Evolutionary conservation across 495 filamentous ascomycete genomes (phyloP), one percentile per base, ranked within the genome.

Genomic region (Copromyces sp.): DNA sequence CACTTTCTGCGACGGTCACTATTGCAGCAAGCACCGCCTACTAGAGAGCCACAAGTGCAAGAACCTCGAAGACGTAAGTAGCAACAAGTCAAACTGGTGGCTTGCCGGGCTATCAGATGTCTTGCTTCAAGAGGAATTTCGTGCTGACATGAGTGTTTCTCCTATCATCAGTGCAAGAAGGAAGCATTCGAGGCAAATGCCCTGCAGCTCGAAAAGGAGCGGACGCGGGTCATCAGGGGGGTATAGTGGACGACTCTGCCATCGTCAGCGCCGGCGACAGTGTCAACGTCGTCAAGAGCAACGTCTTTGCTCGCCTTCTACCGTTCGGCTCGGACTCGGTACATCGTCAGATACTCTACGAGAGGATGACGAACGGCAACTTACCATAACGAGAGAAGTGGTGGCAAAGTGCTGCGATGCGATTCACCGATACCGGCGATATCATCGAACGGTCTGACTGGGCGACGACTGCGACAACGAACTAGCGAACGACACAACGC

Each of bases 31-130:
- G 84, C 95, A 99, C 84, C 87, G 95, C 17, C 88, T 98, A 82
- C 81, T 98, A 68, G 95, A 99, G 83, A 91, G 93, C 73, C 95
- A 99, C 84, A 91, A 92, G 80, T 99, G 95, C 83, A 88, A 86
- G 72, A 94, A 94, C n/a, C 84, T 99, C 73, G 96, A 98, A 83
- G 91, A 97, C 83, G 88, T 89, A 83, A 85, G 87, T 86, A 74
- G 68, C 70, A 72, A 69, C 45, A 68, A 68, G 40, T 70, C 77
- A 41, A 71, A 74, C 71, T 87, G 86, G 85, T 87, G 85, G 85
- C 81, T 86, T 8, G 81, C 84, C 45, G 85, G 85, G 44, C 78
- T 86, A 41, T 77, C 77, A 70, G 83, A 80, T 40, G 79, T 82
- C 68, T 79, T 84, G 35, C 71, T 72, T 14, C 72, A 75, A 39